These are phyloP conservation scores for Cyclostephanos invisitatus DNA, from an alignment of 108 stramenopile species.

Conservation along the genomic window DNA sequence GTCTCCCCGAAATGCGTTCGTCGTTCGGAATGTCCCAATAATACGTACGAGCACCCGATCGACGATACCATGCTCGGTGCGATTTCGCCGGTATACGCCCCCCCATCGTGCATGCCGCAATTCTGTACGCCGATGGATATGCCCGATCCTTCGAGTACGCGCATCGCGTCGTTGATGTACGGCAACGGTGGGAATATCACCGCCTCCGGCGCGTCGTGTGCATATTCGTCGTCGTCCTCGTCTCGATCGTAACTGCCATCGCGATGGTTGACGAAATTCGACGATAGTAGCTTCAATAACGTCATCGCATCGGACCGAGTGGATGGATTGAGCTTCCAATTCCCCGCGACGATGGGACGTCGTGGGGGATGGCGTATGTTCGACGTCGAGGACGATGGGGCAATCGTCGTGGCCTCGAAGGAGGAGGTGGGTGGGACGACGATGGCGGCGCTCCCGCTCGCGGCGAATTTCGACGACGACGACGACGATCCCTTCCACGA, in stretches of 20 bases:
- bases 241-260: not conserved
- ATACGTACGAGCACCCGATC: constrained; percentile 50
- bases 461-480: not conserved
- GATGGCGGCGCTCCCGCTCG: not conserved
- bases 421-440: not conserved
- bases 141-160: constrained; percentile 62
- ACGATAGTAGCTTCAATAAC: constrained; percentile 55
- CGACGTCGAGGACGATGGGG: not conserved
- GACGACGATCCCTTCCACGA: not conserved
- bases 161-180: constrained; percentile 48
- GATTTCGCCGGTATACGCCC: constrained; percentile 63
- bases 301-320: constrained; percentile 58
- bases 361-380: not conserved
- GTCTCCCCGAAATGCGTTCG: constrained; percentile 52
- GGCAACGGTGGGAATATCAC: constrained; percentile 77
- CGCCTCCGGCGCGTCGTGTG: constrained; percentile 35
- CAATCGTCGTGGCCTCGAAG: not conserved
- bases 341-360: constrained; percentile 66
- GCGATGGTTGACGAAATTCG: constrained; percentile 56
- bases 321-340: constrained; percentile 77
- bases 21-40: constrained; percentile 66
- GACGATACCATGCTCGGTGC: constrained; percentile 47
- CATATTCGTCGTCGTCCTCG: not conserved
- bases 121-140: constrained; percentile 78
- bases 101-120: constrained; percentile 42